Conservation (phyloP, 169 alveolate species). For the Babesia ovis region DNA sequence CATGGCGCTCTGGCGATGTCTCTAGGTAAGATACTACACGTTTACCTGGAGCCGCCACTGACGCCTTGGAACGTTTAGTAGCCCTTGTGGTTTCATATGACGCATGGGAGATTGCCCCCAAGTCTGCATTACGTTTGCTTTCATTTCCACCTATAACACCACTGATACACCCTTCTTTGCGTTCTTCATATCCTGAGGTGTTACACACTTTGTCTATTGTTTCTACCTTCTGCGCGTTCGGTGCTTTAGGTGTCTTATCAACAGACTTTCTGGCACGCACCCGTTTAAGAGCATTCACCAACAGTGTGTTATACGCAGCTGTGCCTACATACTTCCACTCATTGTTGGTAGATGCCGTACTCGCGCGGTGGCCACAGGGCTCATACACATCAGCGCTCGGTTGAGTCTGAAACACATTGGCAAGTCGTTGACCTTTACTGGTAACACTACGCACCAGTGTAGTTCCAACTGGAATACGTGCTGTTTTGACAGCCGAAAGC, state of each 20-base stretch:
- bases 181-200: not conserved
- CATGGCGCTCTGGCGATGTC: not conserved
- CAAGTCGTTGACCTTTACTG: slow-evolving; percentile 15
- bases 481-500: not conserved
- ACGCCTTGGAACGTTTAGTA: not conserved
- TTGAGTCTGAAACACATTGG: not conserved
- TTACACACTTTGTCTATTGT: not conserved
- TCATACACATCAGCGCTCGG: not conserved
- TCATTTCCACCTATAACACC: not conserved
- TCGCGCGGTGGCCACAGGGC: not conserved
- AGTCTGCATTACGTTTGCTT: not conserved
- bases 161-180: not conserved
- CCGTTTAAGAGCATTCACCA: slow-evolving; percentile 18
- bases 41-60: not conserved
- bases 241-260: not conserved
- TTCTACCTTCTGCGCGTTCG: not conserved
- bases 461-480: slow-evolving; percentile 7
- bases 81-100: not conserved
- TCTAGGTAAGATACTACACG: not conserved
- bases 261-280: not conserved
- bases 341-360: not conserved
- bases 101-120: not conserved
- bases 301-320: not conserved
- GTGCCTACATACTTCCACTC: slow-evolving; percentile 22
- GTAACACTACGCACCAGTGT: slow-evolving; percentile 4